Evolutionary conservation across 2,329 filamentous ascomycete species (phyloP).

Genomic region (Hypoxylon sp.): DNA sequence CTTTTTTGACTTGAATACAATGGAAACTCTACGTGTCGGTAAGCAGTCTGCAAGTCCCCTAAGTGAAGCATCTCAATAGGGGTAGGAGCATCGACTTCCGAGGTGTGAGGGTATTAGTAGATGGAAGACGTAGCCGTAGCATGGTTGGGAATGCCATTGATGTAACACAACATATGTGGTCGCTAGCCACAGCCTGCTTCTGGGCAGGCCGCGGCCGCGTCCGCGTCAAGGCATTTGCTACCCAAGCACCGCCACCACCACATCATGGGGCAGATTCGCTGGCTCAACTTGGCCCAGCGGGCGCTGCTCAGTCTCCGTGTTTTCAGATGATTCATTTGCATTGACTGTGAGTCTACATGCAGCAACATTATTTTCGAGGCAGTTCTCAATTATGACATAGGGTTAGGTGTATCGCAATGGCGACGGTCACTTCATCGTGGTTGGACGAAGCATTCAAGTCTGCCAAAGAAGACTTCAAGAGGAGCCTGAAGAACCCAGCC

Average conservation of each 20-base stretch:
- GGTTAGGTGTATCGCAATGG: conserved; percentile 6
- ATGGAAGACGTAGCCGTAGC: background rate
- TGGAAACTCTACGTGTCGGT: background rate
- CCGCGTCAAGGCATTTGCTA: background rate
- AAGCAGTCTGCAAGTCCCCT: background rate
- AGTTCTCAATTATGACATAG: background rate
- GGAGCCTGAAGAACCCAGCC: conserved; percentile 27
- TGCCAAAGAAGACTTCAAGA: conserved; percentile 37
- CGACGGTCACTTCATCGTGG: conserved; percentile 21
- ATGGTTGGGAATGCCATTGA: background rate
- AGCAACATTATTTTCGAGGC: background rate
- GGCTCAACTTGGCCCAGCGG: background rate
- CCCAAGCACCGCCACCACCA: conserved; percentile 15
- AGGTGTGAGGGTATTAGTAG: background rate
- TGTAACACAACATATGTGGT: conserved; percentile 8
- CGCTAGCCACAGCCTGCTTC: conserved; percentile 13
- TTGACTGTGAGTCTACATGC: background rate
- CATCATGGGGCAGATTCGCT: conserved; percentile 14
- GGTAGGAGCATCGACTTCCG: background rate
- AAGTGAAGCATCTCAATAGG: background rate
- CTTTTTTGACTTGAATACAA: background rate
- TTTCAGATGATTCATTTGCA: background rate
- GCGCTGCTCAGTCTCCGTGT: background rate
- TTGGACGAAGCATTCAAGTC: conserved; percentile 32
- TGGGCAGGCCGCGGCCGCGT: background rate